Base-by-base conservation (phyloP, 2,329 filamentous ascomycete species). In the Iodosphaeria phyllophila region DNA sequence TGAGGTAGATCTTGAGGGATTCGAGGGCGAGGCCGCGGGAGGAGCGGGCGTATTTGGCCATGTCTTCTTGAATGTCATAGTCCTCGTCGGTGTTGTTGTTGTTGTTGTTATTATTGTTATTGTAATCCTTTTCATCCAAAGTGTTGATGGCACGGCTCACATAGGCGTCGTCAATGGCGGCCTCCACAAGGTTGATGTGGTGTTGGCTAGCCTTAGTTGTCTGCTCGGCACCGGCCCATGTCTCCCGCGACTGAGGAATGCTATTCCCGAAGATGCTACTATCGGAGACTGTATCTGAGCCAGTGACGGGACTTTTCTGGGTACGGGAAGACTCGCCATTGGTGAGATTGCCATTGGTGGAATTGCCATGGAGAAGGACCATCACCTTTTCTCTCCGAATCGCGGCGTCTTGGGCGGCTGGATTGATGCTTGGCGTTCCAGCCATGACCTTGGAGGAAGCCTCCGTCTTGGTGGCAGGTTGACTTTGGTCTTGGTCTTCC, bases 41-140 rank as follows among this genome's bases (percentile, higher is more conserved):
- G 24, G 14, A n/a, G 23, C 28, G 11, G 36, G 28, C 24, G 18
- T n/a, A 25, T 19, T 8, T n/a, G n/a, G n/a, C 21, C 5, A 20
- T 24, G 18, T 14, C 25, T 8, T 24, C 16, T 16, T 28, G 33
- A 14, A 7, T 41, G 30, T 46, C 40, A 5, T 40, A 34, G 30
- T 47, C 41, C 8, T 44, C 43, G 30, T 46, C 39, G 4, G 40
- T 35, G 29, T 48, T 42, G 8, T 44, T 35, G 5, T 54, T 45
- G 30, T 57, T 50, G 10, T 45, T 42, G 16, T 51, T 44, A 10
- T 51, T 41, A 1, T 37, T 31, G 13, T 40, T 42, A 25, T 56
- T 43, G 32, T 51, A 48, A 10, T 37, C 32, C 20, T 45, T 40
- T 7, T 52, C 38, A 3, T 48, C 40, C 18, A 38, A 14, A 18